Base-by-base conservation (phyloP, 345 rosid species). In the rapeseed (Brassica napus) region DNA sequence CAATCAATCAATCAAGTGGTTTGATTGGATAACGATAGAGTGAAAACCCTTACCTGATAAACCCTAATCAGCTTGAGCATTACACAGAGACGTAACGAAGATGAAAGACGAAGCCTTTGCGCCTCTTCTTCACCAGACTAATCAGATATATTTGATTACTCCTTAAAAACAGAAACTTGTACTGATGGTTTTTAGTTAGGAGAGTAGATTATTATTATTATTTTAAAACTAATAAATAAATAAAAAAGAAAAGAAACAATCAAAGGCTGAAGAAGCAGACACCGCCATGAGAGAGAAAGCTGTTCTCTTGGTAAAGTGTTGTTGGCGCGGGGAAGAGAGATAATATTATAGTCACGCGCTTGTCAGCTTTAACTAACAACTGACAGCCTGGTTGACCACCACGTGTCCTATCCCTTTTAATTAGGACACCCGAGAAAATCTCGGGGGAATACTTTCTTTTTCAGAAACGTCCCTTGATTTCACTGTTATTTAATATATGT, bases 11-110 rank as follows among this genome's bases (percentile, higher is more conserved):
- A 54, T 21, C 16, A 30, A 42, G 15, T 49, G 10, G 57, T 28
- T 35, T 30, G 10, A 71, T 28, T 65, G 23, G 61, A 75, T 58
- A 10, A 75, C 30, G 58, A 71, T 42, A 10, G 69, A 70, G 77
- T 77, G 73, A 55, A 23, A 15, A 37, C 16, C 15, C 62, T 49
- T 49, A 69, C 62, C 47, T 83, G 83, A 82, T 83, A 85, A 82
- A 80, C 78, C 69, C 82, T 75, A 75, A 77, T 74, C 60, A 85
- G 74, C 74, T 82, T 87, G 62, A 83, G 73, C 86, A 85, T 87
- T 83, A 75, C 77, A 81, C 35, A 47, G 77, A 81, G 8, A 76
- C 77, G 77, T 57, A 32, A 69, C 30, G 57, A 64, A 39, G 44
- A 72, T 11, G 32, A 65, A 73, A 74, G 75, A 52, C 47, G 49